Conservation (phyloP, 2,329 filamentous ascomycete species). For the Neonectria sp. region DNA sequence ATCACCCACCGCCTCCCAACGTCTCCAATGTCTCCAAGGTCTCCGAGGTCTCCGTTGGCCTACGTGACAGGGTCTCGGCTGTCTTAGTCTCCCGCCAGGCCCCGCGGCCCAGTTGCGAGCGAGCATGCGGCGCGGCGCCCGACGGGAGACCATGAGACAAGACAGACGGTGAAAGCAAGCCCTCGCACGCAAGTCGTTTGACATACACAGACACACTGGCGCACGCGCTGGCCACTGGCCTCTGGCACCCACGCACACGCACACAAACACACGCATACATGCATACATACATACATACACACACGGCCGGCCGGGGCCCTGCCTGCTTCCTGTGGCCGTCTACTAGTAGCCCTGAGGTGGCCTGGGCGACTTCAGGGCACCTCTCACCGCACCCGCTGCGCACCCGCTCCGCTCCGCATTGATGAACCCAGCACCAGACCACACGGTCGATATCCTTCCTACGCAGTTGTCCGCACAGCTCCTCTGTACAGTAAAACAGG, state of each 20-base stretch:
- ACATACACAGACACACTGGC: slow-evolving; percentile 8
- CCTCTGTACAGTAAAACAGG: neutral
- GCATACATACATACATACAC: neutral
- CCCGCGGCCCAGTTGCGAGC: slow-evolving; percentile 9
- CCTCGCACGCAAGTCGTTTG: slow-evolving; percentile 21
- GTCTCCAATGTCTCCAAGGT: slow-evolving; percentile 25
- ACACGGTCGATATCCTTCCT: neutral
- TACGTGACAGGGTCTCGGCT: slow-evolving; percentile 23
- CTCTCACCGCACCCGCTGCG: slow-evolving; percentile 31
- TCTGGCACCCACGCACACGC: slow-evolving; percentile 3
- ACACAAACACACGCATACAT: neutral
- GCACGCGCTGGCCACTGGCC: neutral
- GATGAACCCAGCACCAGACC: neutral
- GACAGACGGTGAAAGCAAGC: slow-evolving; percentile 26
- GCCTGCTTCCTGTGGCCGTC: slow-evolving; percentile 11
- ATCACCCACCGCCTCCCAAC: slow-evolving; percentile 41
- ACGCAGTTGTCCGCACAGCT: slow-evolving; percentile 6
- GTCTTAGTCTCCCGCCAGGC: slow-evolving; percentile 1
- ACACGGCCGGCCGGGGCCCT: slow-evolving; percentile 7
- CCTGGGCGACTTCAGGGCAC: slow-evolving; percentile 3
- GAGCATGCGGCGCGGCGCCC: slow-evolving; percentile 3
- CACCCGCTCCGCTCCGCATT: slow-evolving; percentile 25
- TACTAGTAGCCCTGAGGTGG: neutral
- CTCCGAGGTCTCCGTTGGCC: slow-evolving; percentile 28
- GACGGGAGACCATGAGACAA: slow-evolving; percentile 12